phyloP scores from a whole-genome alignment of 139 green algal species.

The Ettlia oleoabundans region DNA sequence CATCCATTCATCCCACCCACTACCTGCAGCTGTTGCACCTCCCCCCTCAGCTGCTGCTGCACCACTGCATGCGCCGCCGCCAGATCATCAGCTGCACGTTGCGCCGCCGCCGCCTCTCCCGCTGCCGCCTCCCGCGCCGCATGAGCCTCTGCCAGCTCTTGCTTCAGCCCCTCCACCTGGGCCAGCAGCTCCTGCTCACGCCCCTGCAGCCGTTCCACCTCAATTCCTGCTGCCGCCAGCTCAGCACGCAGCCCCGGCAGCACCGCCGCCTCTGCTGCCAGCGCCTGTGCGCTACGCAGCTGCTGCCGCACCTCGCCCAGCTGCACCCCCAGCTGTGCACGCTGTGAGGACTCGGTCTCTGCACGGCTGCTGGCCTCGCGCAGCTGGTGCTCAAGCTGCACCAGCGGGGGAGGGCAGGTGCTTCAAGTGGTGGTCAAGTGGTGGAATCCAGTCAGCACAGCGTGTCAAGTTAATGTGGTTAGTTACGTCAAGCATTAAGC shows the following conservation, averaged over 20 bases:
- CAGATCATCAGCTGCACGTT: conserved; percentile 13
- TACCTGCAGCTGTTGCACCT: conserved; percentile 13
- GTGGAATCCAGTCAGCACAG: no score
- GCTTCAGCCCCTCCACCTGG: background rate
- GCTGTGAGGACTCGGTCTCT: conserved; percentile 33
- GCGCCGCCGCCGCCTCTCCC: background rate
- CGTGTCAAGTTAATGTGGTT: no score
- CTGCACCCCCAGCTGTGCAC: conserved; percentile 19
- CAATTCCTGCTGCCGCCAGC: background rate
- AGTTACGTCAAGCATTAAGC: no score
- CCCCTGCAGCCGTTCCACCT: background rate
- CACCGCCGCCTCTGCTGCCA: conserved; percentile 26
- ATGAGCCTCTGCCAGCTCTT: background rate
- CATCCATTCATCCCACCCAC: no score
- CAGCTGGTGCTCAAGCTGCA: conserved; percentile 36
- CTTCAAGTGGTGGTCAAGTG: no score
- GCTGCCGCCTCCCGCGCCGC: background rate
- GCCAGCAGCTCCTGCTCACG: conserved; percentile 11
- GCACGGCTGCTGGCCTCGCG: conserved; percentile 27
- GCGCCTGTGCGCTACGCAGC: conserved; percentile 12
- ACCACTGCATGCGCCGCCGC: conserved; percentile 9
- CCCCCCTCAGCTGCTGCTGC: conserved; percentile 25
- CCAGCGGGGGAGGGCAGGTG: no score
- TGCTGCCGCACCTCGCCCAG: conserved; percentile 11
- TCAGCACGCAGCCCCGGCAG: conserved; percentile 30